Conservation (phyloP, 2,329 filamentous ascomycete species). For the Mycosphaerella arachidis region DNA sequence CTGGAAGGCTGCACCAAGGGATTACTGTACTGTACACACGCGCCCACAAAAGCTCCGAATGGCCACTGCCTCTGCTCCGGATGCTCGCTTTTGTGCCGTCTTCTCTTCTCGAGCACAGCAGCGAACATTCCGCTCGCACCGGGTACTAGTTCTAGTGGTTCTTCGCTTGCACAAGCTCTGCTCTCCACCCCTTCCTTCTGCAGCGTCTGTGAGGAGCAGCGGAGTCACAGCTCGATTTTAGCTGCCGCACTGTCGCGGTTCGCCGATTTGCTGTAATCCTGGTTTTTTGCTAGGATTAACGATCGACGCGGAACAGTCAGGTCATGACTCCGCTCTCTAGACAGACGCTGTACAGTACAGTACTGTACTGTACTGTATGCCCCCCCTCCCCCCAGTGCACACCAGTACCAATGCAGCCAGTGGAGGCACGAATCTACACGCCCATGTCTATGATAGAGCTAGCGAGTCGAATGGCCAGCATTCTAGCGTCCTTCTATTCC, state of each 20-base stretch:
- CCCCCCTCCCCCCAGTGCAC: not conserved
- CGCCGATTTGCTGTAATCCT: too few species aligned
- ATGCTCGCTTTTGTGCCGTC: not conserved
- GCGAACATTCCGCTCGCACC: not conserved
- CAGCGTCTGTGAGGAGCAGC: too few species aligned
- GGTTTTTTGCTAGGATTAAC: too few species aligned
- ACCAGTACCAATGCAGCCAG: not conserved
- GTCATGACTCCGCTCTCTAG: too few species aligned
- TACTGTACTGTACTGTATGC: not conserved
- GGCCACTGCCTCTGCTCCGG: not conserved
- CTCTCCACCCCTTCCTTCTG: not conserved
- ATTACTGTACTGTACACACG: not conserved
- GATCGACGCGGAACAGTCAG: too few species aligned
- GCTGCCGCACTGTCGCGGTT: too few species aligned
- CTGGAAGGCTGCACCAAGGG: slow-evolving; percentile 3
- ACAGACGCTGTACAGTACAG: too few species aligned
- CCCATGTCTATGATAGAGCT: not conserved
- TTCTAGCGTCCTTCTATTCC: slow-evolving; percentile 3
- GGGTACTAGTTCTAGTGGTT: not conserved
- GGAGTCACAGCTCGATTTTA: too few species aligned
- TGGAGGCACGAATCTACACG: not conserved
- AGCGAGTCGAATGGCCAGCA: not conserved
- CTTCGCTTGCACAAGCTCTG: not conserved
- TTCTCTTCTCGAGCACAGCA: not conserved
- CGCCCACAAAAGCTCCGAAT: not conserved